phyloP scores from a whole-genome alignment of 148 eudicot species.

The Vaccinium macrocarpon region DNA sequence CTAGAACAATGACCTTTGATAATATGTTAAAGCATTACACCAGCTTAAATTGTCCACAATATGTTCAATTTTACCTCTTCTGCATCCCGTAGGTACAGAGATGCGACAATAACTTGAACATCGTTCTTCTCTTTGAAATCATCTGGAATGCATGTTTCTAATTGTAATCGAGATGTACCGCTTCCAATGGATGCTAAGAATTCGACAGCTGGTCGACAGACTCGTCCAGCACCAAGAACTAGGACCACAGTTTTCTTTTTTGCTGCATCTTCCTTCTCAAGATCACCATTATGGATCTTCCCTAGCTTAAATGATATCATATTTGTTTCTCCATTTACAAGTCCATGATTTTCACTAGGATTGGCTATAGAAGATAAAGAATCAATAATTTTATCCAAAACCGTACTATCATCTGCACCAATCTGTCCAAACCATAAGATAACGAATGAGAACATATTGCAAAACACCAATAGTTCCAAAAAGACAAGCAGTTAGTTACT shows the following conservation, averaged over 20 bases:
- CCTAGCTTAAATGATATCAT: constrained; percentile 59
- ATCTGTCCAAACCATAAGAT: constrained; percentile 48
- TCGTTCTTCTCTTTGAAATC: constrained; percentile 46
- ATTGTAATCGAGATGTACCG: constrained; percentile 42
- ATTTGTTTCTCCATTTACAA: constrained; percentile 36
- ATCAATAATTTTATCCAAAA: constrained; percentile 76
- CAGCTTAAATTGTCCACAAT: background rate
- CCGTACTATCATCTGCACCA: constrained; percentile 71
- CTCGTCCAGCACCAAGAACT: constrained; percentile 98
- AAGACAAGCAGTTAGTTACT: background rate
- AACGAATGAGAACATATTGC: background rate
- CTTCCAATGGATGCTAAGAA: constrained; percentile 65
- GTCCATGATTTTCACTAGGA: constrained; percentile 41
- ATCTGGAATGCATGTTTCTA: constrained; percentile 34
- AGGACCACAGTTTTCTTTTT: constrained; percentile 52
- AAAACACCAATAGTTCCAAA: background rate
- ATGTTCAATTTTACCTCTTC: constrained; percentile 59
- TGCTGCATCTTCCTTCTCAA: constrained; percentile 24
- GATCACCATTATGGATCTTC: constrained; percentile 39
- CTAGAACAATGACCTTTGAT: background rate
- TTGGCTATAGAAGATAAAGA: constrained; percentile 65
- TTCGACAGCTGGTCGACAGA: constrained; percentile 93
- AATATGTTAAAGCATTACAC: background rate
- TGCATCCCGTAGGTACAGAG: constrained; percentile 80
- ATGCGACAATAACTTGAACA: constrained; percentile 84